Percentiles rank a stretch among this genome's conserved stretches.
phyloP scores from a whole-genome alignment of 1,284 basidiomycete species.

The Fomitopsis betulina region DNA sequence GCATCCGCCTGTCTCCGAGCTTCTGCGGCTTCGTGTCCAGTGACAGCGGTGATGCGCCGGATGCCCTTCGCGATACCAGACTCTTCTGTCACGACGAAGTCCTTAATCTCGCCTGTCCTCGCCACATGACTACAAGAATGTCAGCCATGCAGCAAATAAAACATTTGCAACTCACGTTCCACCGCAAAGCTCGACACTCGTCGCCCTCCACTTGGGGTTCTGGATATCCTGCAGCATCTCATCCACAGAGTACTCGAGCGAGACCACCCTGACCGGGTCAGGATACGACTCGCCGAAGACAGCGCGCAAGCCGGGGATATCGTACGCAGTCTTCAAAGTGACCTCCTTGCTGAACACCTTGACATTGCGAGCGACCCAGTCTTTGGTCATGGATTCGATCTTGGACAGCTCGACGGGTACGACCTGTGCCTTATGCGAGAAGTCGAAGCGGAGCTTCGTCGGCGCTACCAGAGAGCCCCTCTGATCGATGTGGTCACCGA shows the following conservation, averaged over 20 bases:
- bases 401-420: conserved; percentile 68
- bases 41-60: conserved; percentile 90
- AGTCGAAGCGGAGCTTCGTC: conserved; percentile 95
- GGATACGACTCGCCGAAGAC: conserved; percentile 99
- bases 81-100: conserved; percentile 93
- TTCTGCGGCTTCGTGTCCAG: conserved; percentile 88
- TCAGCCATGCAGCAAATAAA: not conserved
- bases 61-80: conserved; percentile 98
- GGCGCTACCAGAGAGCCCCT: conserved; percentile 97
- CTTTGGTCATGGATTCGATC: conserved; percentile 82
- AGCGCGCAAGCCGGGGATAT: conserved; percentile 91
- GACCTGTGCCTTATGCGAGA: conserved; percentile 93
- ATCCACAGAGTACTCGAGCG: conserved; percentile 83
- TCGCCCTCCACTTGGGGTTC: conserved; percentile 87
- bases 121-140: conserved; percentile 70
- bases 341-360: conserved; percentile 89
- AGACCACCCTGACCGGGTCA: conserved; percentile 94
- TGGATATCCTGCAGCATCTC: conserved; percentile 83
- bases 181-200: conserved; percentile 96
- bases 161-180: conserved; percentile 73
- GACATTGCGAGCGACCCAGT: conserved; percentile 90
- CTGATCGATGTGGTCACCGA: conserved; percentile 97
- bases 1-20: conserved; percentile 71
- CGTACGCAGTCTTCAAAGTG: conserved; percentile 74
- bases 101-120: conserved; percentile 94